A percentile compares a stretch with the other conserved stretches of the same genome.
Evolutionary conservation across 768 basidiomycete genomes (phyloP).

Genomic region (Amanita phalloides): DNA sequence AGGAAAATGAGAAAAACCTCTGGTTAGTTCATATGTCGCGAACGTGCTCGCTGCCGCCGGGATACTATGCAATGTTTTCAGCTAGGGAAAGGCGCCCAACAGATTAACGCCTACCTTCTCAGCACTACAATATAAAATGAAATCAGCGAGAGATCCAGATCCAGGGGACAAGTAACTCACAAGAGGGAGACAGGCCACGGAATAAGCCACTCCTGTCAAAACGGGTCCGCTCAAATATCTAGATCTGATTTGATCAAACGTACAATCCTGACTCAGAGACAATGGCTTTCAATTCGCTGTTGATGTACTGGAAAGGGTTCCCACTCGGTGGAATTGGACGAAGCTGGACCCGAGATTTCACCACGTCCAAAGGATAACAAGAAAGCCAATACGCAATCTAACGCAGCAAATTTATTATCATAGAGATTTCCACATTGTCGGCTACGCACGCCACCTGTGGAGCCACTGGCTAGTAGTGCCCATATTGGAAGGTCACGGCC

Average conservation of each 20-base stretch:
- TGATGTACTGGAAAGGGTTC: constrained; percentile 69
- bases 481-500: constrained; percentile 70
- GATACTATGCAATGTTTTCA: constrained; percentile 38
- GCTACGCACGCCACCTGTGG: constrained; percentile 65
- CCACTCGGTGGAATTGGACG: constrained; percentile 63
- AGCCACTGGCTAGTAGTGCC: constrained; percentile 75
- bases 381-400: constrained; percentile 89
- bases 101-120: constrained; percentile 35
- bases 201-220: constrained; percentile 49
- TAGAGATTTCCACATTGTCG: not conserved
- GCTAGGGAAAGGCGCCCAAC: not conserved
- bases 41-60: constrained; percentile 90
- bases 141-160: not conserved
- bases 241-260: constrained; percentile 18
- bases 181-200: constrained; percentile 64
- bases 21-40: constrained; percentile 75
- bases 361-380: constrained; percentile 87
- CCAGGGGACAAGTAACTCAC: constrained; percentile 32
- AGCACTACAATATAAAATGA: constrained; percentile 30
- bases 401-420: constrained; percentile 1
- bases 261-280: constrained; percentile 66
- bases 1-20: constrained; percentile 25
- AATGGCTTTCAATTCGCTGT: constrained; percentile 53
- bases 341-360: constrained; percentile 86
- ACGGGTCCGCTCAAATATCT: not conserved